Conservation (phyloP, 2,329 filamentous ascomycete species). For the Claviceps sp. region DNA sequence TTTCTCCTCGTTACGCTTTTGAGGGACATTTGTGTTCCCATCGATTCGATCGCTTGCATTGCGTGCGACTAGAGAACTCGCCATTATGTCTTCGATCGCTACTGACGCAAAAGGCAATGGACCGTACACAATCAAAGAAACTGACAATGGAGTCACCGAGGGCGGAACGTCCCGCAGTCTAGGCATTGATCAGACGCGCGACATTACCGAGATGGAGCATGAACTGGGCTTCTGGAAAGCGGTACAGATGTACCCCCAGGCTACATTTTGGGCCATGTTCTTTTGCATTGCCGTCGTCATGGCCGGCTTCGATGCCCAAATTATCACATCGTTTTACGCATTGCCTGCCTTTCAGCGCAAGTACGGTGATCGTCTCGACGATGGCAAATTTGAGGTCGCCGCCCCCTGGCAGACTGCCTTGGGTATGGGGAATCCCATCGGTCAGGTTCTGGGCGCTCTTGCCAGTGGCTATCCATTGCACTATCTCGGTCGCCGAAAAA, state of each 20-base stretch:
- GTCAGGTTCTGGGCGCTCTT: constrained; percentile 31
- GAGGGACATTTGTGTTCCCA: no score
- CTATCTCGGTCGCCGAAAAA: constrained; percentile 29
- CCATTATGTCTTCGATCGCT: constrained; percentile 1
- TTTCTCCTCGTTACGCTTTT: neutral
- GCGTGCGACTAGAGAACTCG: neutral
- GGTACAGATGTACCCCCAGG: constrained; percentile 24
- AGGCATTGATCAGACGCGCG: constrained; percentile 12
- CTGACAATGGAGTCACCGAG: neutral
- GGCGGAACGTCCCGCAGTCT: constrained; percentile 4
- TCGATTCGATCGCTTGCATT: neutral
- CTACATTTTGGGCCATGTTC: constrained; percentile 17
- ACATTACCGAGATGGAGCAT: constrained; percentile 12
- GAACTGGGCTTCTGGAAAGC: constrained; percentile 18
- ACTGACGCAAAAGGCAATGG: neutral
- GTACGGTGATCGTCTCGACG: constrained; percentile 16
- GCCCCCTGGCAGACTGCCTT: constrained; percentile 36
- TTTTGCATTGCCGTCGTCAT: constrained; percentile 18
- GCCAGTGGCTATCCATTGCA: constrained; percentile 19
- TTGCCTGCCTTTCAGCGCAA: constrained; percentile 18
- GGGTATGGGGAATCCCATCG: constrained; percentile 29
- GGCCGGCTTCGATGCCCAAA: constrained; percentile 21
- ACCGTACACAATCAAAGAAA: neutral
- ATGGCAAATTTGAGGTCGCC: constrained; percentile 26
- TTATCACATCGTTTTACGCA: constrained; percentile 26